Evolutionary conservation across 257 asterid genomes (phyloP).

Genomic region (Nicotiana sylvestris): DNA sequence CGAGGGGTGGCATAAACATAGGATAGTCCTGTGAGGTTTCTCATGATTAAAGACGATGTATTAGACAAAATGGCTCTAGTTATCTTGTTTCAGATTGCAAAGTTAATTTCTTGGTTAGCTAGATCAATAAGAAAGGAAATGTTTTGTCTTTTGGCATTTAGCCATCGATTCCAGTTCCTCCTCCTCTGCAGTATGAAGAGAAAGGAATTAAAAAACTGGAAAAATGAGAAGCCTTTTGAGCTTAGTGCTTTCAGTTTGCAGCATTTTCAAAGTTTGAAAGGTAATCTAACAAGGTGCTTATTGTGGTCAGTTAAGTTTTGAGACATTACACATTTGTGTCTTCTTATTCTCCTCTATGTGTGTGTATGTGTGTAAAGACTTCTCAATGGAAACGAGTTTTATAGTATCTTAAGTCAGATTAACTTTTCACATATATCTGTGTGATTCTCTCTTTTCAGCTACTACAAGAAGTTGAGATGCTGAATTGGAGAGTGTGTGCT

Average conservation of each 20-base stretch:
- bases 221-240: background rate
- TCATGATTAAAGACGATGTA: background rate
- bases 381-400: background rate
- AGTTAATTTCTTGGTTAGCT: background rate
- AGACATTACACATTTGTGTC: background rate
- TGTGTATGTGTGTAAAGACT: background rate
- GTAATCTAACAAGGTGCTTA: background rate
- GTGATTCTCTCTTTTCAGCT: background rate
- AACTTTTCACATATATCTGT: background rate
- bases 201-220: background rate
- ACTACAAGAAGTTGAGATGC: background rate
- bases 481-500: background rate
- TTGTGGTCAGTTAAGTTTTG: background rate
- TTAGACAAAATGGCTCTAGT: background rate
- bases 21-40: background rate
- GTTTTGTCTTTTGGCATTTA: background rate
- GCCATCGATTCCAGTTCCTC: background rate
- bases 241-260: background rate
- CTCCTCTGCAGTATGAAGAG: background rate
- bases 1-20: background rate
- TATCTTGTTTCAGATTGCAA: background rate
- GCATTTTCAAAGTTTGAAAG: background rate
- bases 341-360: background rate
- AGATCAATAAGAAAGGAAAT: background rate
- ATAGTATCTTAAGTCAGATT: background rate